phyloP scores from a whole-genome alignment of 2,329 filamentous ascomycete species.

The Sporothrix protearum region DNA sequence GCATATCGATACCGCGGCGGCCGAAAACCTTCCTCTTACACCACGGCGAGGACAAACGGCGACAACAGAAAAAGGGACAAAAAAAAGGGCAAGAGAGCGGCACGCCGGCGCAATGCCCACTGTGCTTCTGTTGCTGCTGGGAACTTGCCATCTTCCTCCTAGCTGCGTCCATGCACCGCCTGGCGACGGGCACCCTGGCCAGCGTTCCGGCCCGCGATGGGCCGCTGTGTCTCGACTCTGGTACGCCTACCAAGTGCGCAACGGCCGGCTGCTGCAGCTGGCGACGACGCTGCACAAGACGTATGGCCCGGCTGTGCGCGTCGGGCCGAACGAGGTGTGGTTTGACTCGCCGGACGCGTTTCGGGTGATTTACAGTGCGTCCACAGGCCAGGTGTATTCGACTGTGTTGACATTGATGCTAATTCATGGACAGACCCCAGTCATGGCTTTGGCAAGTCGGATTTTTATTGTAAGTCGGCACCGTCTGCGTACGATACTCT shows the following conservation, averaged over 20 bases:
- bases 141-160: background rate
- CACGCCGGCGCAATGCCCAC: slow-evolving; percentile 15
- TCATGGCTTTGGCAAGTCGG: slow-evolving; percentile 49
- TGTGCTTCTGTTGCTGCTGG: background rate
- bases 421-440: slow-evolving; percentile 39
- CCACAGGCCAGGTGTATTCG: background rate
- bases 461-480: slow-evolving; percentile 47
- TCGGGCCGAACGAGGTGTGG: slow-evolving; percentile 54
- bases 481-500: too few species aligned
- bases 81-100: too few species aligned
- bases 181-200: slow-evolving; percentile 45
- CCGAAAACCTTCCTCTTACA: background rate
- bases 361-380: slow-evolving; percentile 46
- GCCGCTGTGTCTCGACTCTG: slow-evolving; percentile 49
- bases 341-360: slow-evolving; percentile 48
- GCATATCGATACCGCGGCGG: background rate
- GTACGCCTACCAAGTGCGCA: slow-evolving; percentile 46
- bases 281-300: slow-evolving; percentile 43
- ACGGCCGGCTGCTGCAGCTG: slow-evolving; percentile 43
- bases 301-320: slow-evolving; percentile 51
- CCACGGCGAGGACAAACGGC: background rate
- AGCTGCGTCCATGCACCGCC: slow-evolving; percentile 36
- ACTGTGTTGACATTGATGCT: background rate
- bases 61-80: too few species aligned
- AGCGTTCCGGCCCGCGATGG: slow-evolving; percentile 43